phyloP scores from a whole-genome alignment of 2,329 filamentous ascomycete species.

The Trichoderma simmonsii region DNA sequence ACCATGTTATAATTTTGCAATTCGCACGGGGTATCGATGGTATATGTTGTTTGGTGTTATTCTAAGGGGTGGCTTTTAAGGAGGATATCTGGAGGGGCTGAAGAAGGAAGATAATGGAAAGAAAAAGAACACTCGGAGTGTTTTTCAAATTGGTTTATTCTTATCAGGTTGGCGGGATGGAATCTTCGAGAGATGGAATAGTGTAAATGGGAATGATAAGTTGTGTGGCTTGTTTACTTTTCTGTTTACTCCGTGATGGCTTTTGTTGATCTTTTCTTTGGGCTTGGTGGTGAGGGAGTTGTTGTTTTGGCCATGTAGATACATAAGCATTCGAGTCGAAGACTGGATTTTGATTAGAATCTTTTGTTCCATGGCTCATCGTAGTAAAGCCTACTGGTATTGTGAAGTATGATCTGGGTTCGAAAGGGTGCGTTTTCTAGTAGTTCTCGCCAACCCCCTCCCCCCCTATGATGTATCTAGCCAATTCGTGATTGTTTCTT shows the following conservation, averaged over 20 bases:
- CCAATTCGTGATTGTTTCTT: background rate
- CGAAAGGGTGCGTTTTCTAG: background rate
- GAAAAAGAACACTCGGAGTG: background rate
- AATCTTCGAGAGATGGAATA: background rate
- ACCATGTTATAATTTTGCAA: background rate
- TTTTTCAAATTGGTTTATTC: background rate
- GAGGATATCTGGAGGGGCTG: background rate
- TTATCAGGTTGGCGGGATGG: background rate
- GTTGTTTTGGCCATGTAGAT: background rate
- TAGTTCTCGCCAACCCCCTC: background rate
- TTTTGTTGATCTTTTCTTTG: background rate
- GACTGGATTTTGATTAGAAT: background rate
- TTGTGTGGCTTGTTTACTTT: background rate
- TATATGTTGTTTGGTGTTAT: background rate
- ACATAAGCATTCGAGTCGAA: background rate
- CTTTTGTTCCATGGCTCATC: background rate
- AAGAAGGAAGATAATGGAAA: background rate
- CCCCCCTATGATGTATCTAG: background rate
- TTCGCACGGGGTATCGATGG: background rate
- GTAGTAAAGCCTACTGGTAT: fast-evolving
- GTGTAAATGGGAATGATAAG: background rate
- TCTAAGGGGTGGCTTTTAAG: background rate
- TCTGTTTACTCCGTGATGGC: background rate
- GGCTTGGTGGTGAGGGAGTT: background rate
- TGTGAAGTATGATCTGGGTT: background rate